phyloP scores from a whole-genome alignment of 441 rosid species.

The Pelargonium hybrid region DNA sequence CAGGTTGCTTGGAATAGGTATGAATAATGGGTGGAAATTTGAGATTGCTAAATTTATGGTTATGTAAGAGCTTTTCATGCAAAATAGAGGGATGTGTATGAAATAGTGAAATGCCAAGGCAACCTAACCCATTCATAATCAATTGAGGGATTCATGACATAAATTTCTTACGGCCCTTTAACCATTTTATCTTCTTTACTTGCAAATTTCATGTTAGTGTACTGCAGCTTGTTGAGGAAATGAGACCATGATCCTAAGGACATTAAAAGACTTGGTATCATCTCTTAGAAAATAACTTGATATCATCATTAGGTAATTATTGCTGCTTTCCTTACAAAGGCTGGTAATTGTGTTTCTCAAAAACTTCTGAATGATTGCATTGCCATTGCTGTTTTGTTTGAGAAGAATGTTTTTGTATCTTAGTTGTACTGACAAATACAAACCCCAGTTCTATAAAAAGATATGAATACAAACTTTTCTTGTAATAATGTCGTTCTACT shows the following conservation, averaged over 20 bases:
- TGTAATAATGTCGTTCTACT: constrained; percentile 13
- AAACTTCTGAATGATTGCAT: background rate
- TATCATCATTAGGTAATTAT: background rate
- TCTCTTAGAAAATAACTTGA: background rate
- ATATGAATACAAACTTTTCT: constrained; percentile 1
- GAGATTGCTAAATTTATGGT: background rate
- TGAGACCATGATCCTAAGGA: background rate
- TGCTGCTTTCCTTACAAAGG: background rate
- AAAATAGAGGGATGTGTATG: background rate
- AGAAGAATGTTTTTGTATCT: background rate
- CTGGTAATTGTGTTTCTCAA: background rate
- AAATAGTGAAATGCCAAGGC: background rate
- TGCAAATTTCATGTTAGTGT: background rate
- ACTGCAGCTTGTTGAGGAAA: background rate
- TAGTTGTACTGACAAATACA: background rate
- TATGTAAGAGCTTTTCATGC: background rate
- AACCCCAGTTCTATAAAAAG: background rate
- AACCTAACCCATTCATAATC: background rate
- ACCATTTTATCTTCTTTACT: background rate
- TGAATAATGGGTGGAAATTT: background rate
- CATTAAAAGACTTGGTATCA: background rate
- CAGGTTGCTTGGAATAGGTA: background rate
- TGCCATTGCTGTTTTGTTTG: background rate
- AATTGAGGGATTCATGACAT: constrained; percentile 1
- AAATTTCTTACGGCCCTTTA: background rate